phyloP scores from a whole-genome alignment of 164 flowering plant genomes.

The Vitis vinifera region DNA sequence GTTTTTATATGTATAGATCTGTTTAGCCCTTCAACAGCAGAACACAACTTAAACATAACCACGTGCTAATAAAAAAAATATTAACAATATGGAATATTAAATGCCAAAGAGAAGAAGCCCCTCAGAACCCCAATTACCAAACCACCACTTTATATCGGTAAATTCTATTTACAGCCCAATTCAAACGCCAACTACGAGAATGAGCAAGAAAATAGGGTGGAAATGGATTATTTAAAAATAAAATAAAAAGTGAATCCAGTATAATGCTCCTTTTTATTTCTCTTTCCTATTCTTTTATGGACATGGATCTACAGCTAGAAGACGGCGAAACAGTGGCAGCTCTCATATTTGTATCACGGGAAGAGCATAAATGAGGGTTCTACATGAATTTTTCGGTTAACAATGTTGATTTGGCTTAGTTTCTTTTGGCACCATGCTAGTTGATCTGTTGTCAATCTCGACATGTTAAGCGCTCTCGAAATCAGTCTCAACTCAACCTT shows the following conservation, averaged over 20 bases:
- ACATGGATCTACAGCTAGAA: background rate
- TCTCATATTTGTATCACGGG: conserved; percentile 53
- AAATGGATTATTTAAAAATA: too few relatives aligned
- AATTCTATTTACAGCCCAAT: too few relatives aligned
- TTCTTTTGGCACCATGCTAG: conserved; percentile 74
- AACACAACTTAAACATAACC: too few relatives aligned
- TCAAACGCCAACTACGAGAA: too few relatives aligned
- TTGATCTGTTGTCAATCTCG: conserved; percentile 63
- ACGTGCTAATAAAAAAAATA: too few relatives aligned
- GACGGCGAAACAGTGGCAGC: background rate
- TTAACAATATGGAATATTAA: too few relatives aligned
- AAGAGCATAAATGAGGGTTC: conserved; percentile 75
- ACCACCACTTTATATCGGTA: too few relatives aligned
- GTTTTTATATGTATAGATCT: too few relatives aligned
- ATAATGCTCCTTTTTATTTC: background rate
- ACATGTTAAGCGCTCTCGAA: conserved; percentile 67
- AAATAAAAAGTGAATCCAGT: background rate
- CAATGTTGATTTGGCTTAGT: conserved; percentile 44
- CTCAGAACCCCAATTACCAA: too few relatives aligned
- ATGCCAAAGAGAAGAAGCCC: too few relatives aligned
- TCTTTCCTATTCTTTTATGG: background rate
- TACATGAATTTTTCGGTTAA: conserved; percentile 37
- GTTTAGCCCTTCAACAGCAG: too few relatives aligned
- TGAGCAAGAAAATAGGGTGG: too few relatives aligned
- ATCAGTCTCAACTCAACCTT: conserved; percentile 67